A percentile compares a stretch with the other conserved stretches of the same genome.
These are phyloP conservation scores for Colletotrichum magnum DNA, from an alignment of 2,329 filamentous ascomycete genomes.

Conservation along the genomic window DNA sequence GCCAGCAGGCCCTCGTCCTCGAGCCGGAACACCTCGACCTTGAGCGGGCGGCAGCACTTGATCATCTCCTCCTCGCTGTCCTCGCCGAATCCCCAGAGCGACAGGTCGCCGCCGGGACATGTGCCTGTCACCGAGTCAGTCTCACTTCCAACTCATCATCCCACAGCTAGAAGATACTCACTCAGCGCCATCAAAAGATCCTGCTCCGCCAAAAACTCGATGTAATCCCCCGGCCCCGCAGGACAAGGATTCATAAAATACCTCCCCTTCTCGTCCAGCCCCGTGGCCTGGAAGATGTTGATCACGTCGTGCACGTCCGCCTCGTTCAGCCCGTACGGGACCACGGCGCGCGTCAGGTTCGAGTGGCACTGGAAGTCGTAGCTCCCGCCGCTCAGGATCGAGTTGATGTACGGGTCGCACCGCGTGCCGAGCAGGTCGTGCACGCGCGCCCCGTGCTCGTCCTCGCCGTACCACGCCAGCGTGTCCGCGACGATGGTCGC, in stretches of 20 bases:
- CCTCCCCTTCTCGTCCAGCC: slow-evolving; percentile 77
- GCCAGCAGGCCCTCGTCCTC: slow-evolving; percentile 66
- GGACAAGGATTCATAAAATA: slow-evolving; percentile 82
- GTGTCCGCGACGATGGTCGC: slow-evolving; percentile 79
- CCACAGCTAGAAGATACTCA: slow-evolving; percentile 43
- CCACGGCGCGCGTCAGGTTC: slow-evolving; percentile 81
- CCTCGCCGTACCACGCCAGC: slow-evolving; percentile 72
- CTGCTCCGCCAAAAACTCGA: slow-evolving; percentile 86
- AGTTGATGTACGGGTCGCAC: slow-evolving; percentile 88
- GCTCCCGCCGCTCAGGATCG: slow-evolving; percentile 74
- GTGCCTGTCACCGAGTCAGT: slow-evolving; percentile 60
- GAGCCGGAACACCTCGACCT: slow-evolving; percentile 80
- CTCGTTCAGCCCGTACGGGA: slow-evolving; percentile 78
- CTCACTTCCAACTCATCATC: no score
- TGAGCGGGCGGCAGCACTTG: slow-evolving; percentile 79
- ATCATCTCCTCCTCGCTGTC: slow-evolving; percentile 77
- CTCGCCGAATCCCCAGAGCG: slow-evolving; percentile 84
- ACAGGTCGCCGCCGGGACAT: slow-evolving; percentile 86
- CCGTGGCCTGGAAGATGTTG: slow-evolving; percentile 89
- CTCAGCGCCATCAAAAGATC: slow-evolving; percentile 76
- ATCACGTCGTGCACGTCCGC: slow-evolving; percentile 87
- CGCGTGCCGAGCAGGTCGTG: slow-evolving; percentile 87
- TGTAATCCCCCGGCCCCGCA: slow-evolving; percentile 68
- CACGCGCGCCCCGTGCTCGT: slow-evolving; percentile 75
- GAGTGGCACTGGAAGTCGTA: slow-evolving; percentile 91